Base-by-base conservation (phyloP, 352 stramenopile genomes). In the Peronosclerospora sorghi region DNA sequence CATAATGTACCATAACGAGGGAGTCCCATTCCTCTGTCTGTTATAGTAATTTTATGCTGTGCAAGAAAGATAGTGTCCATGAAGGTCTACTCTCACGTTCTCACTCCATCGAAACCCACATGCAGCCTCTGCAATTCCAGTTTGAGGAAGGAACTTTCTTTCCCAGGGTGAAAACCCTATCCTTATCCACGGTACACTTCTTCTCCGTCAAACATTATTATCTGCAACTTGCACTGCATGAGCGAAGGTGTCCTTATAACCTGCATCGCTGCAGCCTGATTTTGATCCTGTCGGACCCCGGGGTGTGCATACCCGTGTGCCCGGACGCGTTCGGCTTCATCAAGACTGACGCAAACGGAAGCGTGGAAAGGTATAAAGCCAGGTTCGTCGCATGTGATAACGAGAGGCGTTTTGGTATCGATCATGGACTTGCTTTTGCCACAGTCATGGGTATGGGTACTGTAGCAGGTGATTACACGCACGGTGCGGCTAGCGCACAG, bases 11-110 rank as follows among this genome's bases (percentile, higher is more conserved):
- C 45, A n/a, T 1, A 45, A 9, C 8, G 24, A 41, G 5, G 29
- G 45, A 1, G 23, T 30, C 24, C 41, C 20, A 0, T 1, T 5
- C 21, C 37, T 41, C 37, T 53, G 45, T 24, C 41, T 53, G 36
- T 53, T 19, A 19, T 32, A 47, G 14, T 47, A 41, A n/a, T 15
- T 5, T 8, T 47, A 15, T 8, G 45, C 20, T 13, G 30, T 53
- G 0, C 32, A 30, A 1, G 15, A 6, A 12, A 48, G 8, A 18
- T 43, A 41, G 13, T 54, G 12, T 0, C 30, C 38, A 0, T 43
- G 24, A 1, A 54, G 12, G 5, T 48, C 19, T 1, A 52, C 28
- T 23, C 41, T 53, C 0, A 47, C 23, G 10, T 53, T 32, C 8
- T 53, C 30, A 2, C 3, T 24, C 27, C 47, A 54, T 26, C 5